A percentile compares a stretch with the other conserved stretches of the same genome.
Evolutionary conservation across 495 filamentous ascomycete species (phyloP).

Genomic region (Neurospora sp.): DNA sequence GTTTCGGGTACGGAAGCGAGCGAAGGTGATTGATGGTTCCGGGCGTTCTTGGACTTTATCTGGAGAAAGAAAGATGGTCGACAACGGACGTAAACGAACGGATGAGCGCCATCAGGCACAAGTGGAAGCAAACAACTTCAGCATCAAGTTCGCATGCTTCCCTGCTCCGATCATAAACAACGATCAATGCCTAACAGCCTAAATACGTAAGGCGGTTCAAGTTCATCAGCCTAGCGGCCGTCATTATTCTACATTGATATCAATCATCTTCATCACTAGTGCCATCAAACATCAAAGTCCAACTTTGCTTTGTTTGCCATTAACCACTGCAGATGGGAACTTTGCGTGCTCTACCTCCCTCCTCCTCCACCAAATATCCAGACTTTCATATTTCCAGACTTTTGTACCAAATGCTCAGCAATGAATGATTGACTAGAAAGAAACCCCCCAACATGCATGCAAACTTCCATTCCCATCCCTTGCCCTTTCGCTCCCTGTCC

Average conservation of each 20-base stretch:
- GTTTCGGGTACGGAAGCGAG: background rate
- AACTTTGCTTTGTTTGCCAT: background rate
- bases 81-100: background rate
- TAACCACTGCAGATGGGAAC: background rate
- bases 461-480: background rate
- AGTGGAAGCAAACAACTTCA: background rate
- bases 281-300: background rate
- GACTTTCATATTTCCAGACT: background rate
- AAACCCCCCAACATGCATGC: background rate
- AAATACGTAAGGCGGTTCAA: background rate
- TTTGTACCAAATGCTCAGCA: background rate
- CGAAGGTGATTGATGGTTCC: background rate
- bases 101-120: background rate
- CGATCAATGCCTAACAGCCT: background rate
- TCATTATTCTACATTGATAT: background rate
- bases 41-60: background rate
- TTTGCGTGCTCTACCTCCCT: background rate
- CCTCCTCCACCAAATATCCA: background rate
- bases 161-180: too few species aligned
- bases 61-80: background rate
- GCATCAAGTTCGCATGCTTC: background rate
- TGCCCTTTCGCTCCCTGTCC: background rate
- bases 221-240: background rate
- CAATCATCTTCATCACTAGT: background rate
- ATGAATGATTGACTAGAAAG: background rate